phyloP scores from a whole-genome alignment of 768 basidiomycete species.

The Tricholoma furcatifolium region DNA sequence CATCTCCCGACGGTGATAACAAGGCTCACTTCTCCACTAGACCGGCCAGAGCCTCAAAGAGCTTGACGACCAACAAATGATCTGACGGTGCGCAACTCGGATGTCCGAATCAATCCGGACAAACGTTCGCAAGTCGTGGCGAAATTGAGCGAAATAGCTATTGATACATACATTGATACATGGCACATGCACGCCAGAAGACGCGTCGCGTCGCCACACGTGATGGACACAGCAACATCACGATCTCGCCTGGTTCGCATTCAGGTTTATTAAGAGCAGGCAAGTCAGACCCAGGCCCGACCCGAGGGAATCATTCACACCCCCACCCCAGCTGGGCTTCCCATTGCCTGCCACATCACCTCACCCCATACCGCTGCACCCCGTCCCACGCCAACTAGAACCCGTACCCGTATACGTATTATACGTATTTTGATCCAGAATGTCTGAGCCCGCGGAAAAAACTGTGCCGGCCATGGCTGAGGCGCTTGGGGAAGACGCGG shows the following conservation, averaged over 20 bases:
- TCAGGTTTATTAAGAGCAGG: constrained; percentile 13
- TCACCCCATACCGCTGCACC: neutral
- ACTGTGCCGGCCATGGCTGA: constrained; percentile 12
- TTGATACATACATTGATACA: too few species aligned
- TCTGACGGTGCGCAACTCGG: too few species aligned
- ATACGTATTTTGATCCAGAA: too few species aligned
- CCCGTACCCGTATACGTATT: too few species aligned
- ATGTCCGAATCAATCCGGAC: too few species aligned
- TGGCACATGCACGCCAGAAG: neutral
- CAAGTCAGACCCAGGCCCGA: constrained; percentile 16
- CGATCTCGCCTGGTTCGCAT: constrained; percentile 12
- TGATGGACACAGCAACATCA: constrained; percentile 15
- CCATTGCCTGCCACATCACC: constrained; percentile 2
- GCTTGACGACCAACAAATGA: too few species aligned
- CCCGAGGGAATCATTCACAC: constrained; percentile 20
- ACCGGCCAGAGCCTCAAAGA: too few species aligned
- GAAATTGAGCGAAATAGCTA: too few species aligned
- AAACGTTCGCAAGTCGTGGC: too few species aligned
- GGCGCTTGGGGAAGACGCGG: constrained; percentile 11
- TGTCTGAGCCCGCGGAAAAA: constrained; percentile 18
- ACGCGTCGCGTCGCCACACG: constrained; percentile 17
- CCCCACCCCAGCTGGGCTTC: constrained; percentile 15
- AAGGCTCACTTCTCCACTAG: too few species aligned
- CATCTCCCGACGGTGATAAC: too few species aligned
- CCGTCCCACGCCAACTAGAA: neutral